Base-by-base conservation (phyloP, 2,329 filamentous ascomycete species). In the Fusarium dimerum region DNA sequence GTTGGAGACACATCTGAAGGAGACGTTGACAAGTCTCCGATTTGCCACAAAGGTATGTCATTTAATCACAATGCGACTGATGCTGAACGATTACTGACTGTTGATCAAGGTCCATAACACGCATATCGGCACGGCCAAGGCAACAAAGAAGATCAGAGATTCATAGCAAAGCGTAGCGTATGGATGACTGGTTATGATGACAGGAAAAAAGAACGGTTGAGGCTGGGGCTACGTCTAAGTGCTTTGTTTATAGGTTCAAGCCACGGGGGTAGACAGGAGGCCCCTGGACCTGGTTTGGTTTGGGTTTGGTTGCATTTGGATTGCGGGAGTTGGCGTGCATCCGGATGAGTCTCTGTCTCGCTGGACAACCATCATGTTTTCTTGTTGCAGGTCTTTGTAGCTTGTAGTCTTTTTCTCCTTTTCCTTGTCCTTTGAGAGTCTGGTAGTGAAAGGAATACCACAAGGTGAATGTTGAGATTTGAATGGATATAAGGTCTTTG, bases 1-100 rank as follows among this genome's bases (percentile, higher is more conserved):
- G 34, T 77, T 97, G 53, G 90, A 95, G 75, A 89, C 86, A 6
- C 94, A 97, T 75, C 78, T 97, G 59, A 89, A 88, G 66, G 94
- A 99, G 78, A 97, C 92, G 3, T 78, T 97, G 69, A 96, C 92
- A 42, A 97, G 92, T 78, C 79, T 99, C 72, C 88, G 94, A 66
- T 99, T 99, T 73, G 94, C 94, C 15, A 95, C 90, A 34, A 97
- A 96, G 82, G 92, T 92, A 72, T 68, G 76, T 67, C 50, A 45
- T 20, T 26, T 26, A 7, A 26, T 26, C 9, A 41, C 12, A 3
- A 5, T 34, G 26, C 2, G 32, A 1, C 3, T 1, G 15, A 9
- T 36, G 4, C 17, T 9, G 30, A 40, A 47, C 30, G 13, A 18
- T 34, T 32, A 15, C 52, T 63, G 54, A 55, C 53, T 61, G 50